phyloP scores from a whole-genome alignment of 805 yeast species.

The Candida hispaniensis region DNA sequence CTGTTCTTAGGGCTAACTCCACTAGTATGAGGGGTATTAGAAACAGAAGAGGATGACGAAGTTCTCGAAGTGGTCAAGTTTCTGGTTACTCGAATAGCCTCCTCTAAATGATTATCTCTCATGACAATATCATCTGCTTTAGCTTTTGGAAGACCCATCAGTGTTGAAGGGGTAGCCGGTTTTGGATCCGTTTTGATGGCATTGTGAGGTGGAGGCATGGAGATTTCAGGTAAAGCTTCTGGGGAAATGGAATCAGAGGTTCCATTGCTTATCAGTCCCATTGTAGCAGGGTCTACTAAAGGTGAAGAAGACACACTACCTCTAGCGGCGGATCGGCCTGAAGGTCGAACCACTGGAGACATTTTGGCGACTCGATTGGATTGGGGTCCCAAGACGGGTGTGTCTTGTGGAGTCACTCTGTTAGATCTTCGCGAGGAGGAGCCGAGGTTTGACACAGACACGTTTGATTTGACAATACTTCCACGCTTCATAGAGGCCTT shows the following conservation, averaged over 20 bases:
- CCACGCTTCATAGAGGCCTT: conserved; percentile 1
- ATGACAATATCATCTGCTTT: conserved; percentile 10
- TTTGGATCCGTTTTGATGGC: conserved; percentile 4
- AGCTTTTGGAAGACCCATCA: conserved; percentile 13
- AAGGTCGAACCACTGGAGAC: conserved; percentile 20
- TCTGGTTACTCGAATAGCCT: conserved; percentile 13
- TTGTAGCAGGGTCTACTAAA: conserved; percentile 10
- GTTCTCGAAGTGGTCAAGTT: conserved; percentile 5
- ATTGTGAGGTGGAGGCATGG: conserved; percentile 18
- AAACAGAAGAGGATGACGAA: conserved; percentile 13
- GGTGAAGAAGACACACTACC: conserved; percentile 8
- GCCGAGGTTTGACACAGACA: not conserved
- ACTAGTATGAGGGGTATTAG: conserved; percentile 12
- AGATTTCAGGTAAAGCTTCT: conserved; percentile 15
- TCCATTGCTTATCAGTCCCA: no score
- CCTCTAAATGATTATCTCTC: conserved; percentile 11
- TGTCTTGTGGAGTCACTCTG: conserved; percentile 10
- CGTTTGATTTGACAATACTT: conserved; percentile 2
- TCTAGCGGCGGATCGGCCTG: conserved; percentile 8
- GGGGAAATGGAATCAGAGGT: conserved; percentile 13
- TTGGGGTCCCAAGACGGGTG: conserved; percentile 15
- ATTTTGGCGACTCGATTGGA: conserved; percentile 17
- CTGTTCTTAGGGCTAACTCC: not conserved
- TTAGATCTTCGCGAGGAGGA: conserved; percentile 1
- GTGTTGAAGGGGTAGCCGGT: conserved; percentile 15